Percentiles rank a stretch among this genome's conserved stretches.
Conservation (phyloP, 495 filamentous ascomycete genomes). For the Apiosordaria backusii region DNA sequence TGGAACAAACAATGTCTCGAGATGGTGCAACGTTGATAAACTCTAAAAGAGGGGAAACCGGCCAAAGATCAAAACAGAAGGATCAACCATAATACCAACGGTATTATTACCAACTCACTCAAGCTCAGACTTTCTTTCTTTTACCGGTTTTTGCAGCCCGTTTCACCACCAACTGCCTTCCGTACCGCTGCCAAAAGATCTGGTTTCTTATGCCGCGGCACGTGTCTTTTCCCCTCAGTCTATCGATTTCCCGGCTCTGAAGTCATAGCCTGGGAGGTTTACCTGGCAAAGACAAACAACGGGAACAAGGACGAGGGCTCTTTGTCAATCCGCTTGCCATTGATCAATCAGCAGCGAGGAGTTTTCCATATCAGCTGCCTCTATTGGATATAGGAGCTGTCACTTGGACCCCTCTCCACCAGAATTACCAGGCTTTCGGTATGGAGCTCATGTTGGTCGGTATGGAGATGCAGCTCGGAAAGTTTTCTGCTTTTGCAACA, state of each 20-base stretch:
- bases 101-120: not conserved
- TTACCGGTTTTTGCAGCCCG: slow-evolving; percentile 6
- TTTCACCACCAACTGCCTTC: slow-evolving; percentile 5
- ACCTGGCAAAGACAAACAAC: not conserved
- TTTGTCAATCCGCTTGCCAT: slow-evolving; percentile 5
- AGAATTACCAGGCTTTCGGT: not conserved
- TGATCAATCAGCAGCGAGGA: not conserved
- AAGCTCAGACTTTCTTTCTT: slow-evolving; percentile 8
- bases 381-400: not conserved
- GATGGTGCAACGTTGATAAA: not conserved
- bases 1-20: not conserved
- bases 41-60: not conserved
- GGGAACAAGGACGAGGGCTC: slow-evolving; percentile 11
- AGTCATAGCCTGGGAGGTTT: not conserved
- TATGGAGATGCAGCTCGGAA: not conserved
- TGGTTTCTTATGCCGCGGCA: not conserved
- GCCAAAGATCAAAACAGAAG: not conserved
- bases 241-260: slow-evolving; percentile 11
- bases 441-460: not conserved
- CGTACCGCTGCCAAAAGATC: not conserved
- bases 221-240: not conserved
- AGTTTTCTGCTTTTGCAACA: not conserved
- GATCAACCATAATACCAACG: not conserved
- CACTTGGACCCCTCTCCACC: not conserved
- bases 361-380: not conserved